A percentile compares a stretch with the other conserved stretches of the same genome.
Conservation (phyloP, 495 filamentous ascomycete genomes). For the Pseudomonodictys pantanalensis region DNA sequence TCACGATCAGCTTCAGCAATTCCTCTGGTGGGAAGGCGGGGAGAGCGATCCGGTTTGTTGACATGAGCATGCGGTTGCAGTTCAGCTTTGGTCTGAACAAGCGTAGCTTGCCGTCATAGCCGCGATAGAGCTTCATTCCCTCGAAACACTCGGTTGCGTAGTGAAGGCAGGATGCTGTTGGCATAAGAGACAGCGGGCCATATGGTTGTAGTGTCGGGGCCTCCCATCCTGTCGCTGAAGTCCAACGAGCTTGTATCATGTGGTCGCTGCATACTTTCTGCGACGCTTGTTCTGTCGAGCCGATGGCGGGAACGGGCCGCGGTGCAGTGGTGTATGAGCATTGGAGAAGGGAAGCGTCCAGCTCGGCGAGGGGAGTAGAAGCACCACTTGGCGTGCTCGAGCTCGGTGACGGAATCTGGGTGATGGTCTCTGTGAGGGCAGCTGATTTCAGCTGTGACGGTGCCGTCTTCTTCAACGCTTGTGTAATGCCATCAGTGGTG, state of each 20-base stretch:
- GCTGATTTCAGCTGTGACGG: constrained; percentile 8
- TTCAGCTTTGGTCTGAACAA: constrained; percentile 84
- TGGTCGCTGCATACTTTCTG: constrained; percentile 70
- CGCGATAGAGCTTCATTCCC: constrained; percentile 83
- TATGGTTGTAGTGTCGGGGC: constrained; percentile 76
- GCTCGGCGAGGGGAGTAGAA: constrained; percentile 30
- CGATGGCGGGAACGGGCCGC: constrained; percentile 60
- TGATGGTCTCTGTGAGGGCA: background rate
- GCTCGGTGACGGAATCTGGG: background rate
- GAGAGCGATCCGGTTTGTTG: constrained; percentile 70
- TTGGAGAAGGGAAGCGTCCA: constrained; percentile 72
- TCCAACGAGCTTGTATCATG: constrained; percentile 81
- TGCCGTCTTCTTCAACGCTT: constrained; percentile 25
- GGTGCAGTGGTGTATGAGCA: constrained; percentile 64
- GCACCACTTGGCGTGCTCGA: background rate
- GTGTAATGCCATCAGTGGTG: constrained; percentile 39
- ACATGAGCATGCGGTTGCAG: constrained; percentile 66
- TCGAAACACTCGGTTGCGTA: constrained; percentile 94
- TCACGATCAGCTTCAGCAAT: constrained; percentile 71
- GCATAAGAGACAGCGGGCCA: constrained; percentile 75
- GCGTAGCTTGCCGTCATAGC: constrained; percentile 74
- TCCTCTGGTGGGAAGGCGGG: constrained; percentile 70
- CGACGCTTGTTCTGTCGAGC: constrained; percentile 48
- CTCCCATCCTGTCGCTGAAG: constrained; percentile 63
- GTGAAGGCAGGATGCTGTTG: constrained; percentile 80